Percentiles rank a stretch among this genome's conserved stretches.
These are phyloP conservation scores for Fraxinus americana DNA, from an alignment of 257 asterid genomes.

Conservation along the genomic window DNA sequence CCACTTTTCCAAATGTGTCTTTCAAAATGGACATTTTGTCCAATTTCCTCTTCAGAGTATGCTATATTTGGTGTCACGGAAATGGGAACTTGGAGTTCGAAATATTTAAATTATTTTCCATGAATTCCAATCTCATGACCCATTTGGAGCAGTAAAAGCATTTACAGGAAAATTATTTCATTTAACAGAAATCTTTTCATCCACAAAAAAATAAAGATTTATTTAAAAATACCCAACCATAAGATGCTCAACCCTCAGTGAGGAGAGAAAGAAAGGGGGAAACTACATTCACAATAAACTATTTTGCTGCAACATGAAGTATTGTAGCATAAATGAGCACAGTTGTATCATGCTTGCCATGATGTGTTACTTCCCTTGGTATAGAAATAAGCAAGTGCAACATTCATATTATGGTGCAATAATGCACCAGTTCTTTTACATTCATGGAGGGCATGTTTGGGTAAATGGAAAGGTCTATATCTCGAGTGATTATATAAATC, in stretches of 20 bases:
- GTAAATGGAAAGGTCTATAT: not conserved
- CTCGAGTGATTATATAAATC: not conserved
- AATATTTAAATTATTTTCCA: not conserved
- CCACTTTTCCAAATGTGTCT: no score
- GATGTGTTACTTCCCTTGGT: not conserved
- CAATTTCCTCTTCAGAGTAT: not conserved
- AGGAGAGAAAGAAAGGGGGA: not conserved
- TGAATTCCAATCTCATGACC: slow-evolving; percentile 5
- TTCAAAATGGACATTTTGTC: no score
- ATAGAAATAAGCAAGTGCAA: not conserved
- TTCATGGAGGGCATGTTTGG: not conserved
- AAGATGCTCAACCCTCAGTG: not conserved
- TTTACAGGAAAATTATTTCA: not conserved
- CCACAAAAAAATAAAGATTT: not conserved
- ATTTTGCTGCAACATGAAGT: not conserved
- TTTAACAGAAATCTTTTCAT: not conserved
- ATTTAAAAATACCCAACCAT: not conserved
- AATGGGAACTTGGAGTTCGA: not conserved
- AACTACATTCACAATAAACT: not conserved
- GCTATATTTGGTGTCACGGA: not conserved
- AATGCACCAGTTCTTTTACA: not conserved
- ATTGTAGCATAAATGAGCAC: not conserved
- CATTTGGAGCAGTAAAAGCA: not conserved
- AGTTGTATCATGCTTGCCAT: not conserved
- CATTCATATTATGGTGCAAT: not conserved